Percentiles rank a stretch among this genome's conserved stretches.
Evolutionary conservation across 1,139 yeast species (phyloP).

Genomic region (Blastobotrys ciferrii): DNA sequence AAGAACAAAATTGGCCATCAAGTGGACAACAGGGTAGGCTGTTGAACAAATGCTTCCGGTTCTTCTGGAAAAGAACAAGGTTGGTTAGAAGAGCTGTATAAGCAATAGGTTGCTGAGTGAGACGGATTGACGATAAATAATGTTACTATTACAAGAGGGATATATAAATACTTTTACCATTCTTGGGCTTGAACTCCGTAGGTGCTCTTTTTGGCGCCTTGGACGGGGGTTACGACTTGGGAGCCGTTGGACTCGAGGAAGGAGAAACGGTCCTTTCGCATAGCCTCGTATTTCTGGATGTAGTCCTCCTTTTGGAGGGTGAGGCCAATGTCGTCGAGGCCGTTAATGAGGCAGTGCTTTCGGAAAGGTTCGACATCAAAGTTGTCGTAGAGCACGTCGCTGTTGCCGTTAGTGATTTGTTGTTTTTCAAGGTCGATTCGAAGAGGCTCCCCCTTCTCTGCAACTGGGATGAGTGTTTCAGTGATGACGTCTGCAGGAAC

Average conservation of each 20-base stretch:
- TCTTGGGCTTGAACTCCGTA: constrained; percentile 74
- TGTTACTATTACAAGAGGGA: background rate
- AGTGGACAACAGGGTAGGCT: too few species aligned
- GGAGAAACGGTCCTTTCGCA: constrained; percentile 75
- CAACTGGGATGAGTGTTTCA: constrained; percentile 73
- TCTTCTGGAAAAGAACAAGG: too few species aligned
- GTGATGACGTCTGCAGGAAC: constrained; percentile 70
- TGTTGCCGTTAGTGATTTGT: constrained; percentile 67
- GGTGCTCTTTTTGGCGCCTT: constrained; percentile 66
- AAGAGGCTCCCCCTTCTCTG: constrained; percentile 66
- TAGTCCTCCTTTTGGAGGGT: constrained; percentile 84
- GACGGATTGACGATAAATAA: constrained; percentile 4
- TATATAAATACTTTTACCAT: constrained; percentile 51
- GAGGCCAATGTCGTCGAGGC: constrained; percentile 94
- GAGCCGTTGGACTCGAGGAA: constrained; percentile 78
- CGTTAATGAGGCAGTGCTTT: constrained; percentile 90
- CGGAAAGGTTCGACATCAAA: constrained; percentile 89
- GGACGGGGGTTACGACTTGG: constrained; percentile 57
- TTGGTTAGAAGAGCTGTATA: too few species aligned
- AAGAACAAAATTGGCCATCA: too few species aligned
- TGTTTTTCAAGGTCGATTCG: constrained; percentile 86
- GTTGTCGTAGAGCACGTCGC: constrained; percentile 70
- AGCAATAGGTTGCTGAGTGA: too few species aligned
- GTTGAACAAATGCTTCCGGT: too few species aligned
- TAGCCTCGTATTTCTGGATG: constrained; percentile 69